Conservation (phyloP, 257 asterid genomes). For the Primulina eburnea region DNA sequence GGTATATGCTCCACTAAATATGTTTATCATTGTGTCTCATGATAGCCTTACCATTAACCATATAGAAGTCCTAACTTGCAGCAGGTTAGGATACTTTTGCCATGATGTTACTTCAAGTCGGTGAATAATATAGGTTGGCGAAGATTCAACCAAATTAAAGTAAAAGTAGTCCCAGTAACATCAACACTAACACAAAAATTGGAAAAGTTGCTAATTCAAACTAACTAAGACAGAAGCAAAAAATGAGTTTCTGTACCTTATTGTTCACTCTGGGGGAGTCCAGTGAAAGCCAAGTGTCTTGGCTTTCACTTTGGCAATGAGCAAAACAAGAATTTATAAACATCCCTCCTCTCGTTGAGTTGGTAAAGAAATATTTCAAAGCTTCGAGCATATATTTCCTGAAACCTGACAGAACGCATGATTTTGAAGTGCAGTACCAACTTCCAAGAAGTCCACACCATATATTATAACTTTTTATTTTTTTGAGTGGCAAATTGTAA, state of each 20-base stretch:
- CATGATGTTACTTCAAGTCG: too few species aligned
- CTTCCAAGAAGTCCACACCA: not conserved
- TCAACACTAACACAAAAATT: not conserved
- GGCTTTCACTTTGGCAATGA: constrained; percentile 89
- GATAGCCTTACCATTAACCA: too few species aligned
- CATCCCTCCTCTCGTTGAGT: constrained; percentile 84
- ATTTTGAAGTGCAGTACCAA: not conserved
- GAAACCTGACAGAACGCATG: constrained; percentile 47
- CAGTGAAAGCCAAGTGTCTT: constrained; percentile 79
- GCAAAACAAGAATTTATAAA: constrained; percentile 87
- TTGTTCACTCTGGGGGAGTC: constrained; percentile 71
- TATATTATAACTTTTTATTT: too few species aligned
- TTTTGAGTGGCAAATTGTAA: not conserved
- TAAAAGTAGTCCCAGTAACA: not conserved
- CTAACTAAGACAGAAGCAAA: not conserved
- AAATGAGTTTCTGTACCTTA: constrained; percentile 44
- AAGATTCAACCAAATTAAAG: not conserved
- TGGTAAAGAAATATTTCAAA: constrained; percentile 39
- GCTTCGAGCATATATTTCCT: constrained; percentile 70
- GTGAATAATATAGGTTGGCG: not conserved
- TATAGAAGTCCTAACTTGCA: not conserved
- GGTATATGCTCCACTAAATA: too few species aligned
- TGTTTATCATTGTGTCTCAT: too few species aligned
- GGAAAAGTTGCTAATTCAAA: not conserved
- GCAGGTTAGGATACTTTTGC: not conserved